These are phyloP conservation scores for Brassica incana DNA, from an alignment of 345 rosid species.

Conservation along the genomic window DNA sequence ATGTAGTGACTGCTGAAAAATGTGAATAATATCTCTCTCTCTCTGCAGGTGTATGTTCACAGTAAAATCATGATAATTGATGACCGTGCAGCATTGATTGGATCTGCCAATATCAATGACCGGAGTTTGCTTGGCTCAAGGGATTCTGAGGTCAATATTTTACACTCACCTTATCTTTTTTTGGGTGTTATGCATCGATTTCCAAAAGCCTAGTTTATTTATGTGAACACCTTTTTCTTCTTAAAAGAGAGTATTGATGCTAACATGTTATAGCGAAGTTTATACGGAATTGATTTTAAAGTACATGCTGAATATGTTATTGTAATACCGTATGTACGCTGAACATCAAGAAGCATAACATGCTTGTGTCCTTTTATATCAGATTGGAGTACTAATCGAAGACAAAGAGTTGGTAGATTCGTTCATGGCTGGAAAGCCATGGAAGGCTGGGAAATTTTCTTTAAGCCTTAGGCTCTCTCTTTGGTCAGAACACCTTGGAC, in stretches of 20 bases:
- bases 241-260: background rate
- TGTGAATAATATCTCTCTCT: conserved; percentile 17
- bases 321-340: background rate
- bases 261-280: conserved; percentile 5
- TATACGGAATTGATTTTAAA: background rate
- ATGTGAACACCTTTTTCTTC: too few species aligned
- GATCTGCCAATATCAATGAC: conserved; percentile 95
- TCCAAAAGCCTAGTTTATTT: too few species aligned
- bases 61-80: conserved; percentile 93
- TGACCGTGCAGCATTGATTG: conserved; percentile 68
- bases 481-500: conserved; percentile 99
- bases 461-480: conserved; percentile 83
- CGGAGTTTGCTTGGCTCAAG: conserved; percentile 97
- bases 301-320: conserved; percentile 16
- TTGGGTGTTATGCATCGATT: background rate
- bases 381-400: conserved; percentile 90
- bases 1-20: background rate
- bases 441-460: conserved; percentile 94
- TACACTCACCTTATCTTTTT: background rate
- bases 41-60: conserved; percentile 85
- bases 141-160: conserved; percentile 86
- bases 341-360: conserved; percentile 1
- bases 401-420: conserved; percentile 88
- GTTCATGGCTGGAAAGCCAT: conserved; percentile 83
- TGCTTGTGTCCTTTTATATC: conserved; percentile 36